These are phyloP conservation scores for Buxus sempervirens DNA, from an alignment of 164 flowering plant species.

Conservation along the genomic window DNA sequence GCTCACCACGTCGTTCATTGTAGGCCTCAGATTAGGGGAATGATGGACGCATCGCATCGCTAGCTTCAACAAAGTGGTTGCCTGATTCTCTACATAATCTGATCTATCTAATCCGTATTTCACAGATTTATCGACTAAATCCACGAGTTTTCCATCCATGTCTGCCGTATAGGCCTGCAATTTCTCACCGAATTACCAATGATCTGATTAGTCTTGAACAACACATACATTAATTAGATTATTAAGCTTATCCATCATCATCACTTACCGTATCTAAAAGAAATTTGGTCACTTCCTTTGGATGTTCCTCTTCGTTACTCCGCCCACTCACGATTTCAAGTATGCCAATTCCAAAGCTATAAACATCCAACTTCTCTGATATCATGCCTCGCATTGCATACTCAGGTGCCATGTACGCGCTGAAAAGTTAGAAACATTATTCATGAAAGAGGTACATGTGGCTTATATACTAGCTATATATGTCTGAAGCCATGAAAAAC, in stretches of 20 bases:
- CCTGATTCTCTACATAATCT: background rate
- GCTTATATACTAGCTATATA: too few species aligned
- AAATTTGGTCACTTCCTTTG: background rate
- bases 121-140: background rate
- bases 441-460: background rate
- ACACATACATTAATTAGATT: too few species aligned
- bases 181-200: background rate
- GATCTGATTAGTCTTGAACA: background rate
- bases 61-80: background rate
- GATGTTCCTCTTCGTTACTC: background rate
- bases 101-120: background rate
- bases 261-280: conserved; percentile 10
- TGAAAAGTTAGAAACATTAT: background rate
- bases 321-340: conserved; percentile 11
- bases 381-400: background rate
- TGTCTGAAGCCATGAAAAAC: background rate
- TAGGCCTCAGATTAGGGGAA: conserved; percentile 1
- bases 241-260: background rate
- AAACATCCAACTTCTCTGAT: conserved; percentile 6
- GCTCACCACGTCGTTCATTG: conserved; percentile 6
- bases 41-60: background rate
- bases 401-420: conserved; percentile 8
- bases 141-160: background rate
- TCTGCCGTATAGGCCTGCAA: background rate
- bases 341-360: conserved; percentile 7